These are phyloP conservation scores for Phytophthora podocarpi DNA, from an alignment of 352 stramenopile species.

Conservation along the genomic window DNA sequence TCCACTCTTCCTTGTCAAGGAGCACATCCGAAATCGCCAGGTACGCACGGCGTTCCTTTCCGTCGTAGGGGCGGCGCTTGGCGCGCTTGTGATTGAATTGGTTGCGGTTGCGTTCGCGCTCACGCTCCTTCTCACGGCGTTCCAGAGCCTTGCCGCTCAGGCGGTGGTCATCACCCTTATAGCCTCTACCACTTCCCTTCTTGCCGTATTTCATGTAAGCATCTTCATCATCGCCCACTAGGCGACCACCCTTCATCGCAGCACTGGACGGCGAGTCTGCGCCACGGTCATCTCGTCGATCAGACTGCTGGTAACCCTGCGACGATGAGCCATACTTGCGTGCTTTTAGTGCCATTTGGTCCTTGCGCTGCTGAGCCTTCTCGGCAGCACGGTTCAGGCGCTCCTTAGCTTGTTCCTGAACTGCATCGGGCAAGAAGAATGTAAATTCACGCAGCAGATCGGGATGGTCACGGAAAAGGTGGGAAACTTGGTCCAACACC, in stretches of 20 bases:
- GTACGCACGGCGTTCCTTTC: conserved; percentile 75
- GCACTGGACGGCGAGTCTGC: conserved; percentile 61
- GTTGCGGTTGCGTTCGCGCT: conserved; percentile 77
- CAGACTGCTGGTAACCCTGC: conserved; percentile 43
- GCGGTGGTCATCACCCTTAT: conserved; percentile 61
- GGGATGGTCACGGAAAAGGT: conserved; percentile 98
- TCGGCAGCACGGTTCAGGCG: conserved; percentile 94
- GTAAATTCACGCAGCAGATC: conserved; percentile 99
- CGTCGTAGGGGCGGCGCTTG: conserved; percentile 73
- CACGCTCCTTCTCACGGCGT: conserved; percentile 76
- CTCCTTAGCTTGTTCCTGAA: conserved; percentile 97
- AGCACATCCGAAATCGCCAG: conserved; percentile 78
- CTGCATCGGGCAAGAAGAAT: conserved; percentile 99
- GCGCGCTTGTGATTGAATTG: conserved; percentile 75
- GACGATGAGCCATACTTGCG: conserved; percentile 44
- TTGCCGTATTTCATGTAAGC: conserved; percentile 49
- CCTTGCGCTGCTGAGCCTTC: conserved; percentile 92
- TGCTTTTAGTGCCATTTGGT: conserved; percentile 59
- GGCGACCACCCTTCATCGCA: conserved; percentile 52
- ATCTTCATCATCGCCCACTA: conserved; percentile 51
- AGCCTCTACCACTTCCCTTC: conserved; percentile 47
- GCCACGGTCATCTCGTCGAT: conserved; percentile 50
- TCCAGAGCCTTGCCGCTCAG: conserved; percentile 64
- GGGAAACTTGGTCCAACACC: conserved; percentile 97
- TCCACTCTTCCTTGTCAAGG: conserved; percentile 87